phyloP scores from a whole-genome alignment of 2,329 filamentous ascomycete species.

The Epichloe sylvatica region DNA sequence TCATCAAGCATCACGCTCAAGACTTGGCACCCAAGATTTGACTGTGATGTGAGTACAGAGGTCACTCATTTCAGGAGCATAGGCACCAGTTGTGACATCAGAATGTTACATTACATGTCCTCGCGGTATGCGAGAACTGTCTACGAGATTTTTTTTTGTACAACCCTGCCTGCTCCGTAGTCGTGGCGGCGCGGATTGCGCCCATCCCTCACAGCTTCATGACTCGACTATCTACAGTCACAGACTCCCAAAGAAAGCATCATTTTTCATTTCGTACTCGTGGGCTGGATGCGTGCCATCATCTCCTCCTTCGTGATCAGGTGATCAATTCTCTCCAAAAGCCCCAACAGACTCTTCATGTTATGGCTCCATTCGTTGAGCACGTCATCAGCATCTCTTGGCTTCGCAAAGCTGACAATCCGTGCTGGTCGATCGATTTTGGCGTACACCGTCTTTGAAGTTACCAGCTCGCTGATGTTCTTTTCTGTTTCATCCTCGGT shows the following conservation, averaged over 20 bases:
- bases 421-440: constrained; percentile 91
- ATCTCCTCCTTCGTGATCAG: constrained; percentile 99
- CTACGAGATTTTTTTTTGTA: constrained; percentile 17
- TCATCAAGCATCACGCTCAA: constrained; percentile 38
- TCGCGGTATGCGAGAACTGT: constrained; percentile 16
- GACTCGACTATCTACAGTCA: not conserved
- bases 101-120: constrained; percentile 16
- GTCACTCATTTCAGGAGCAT: not conserved
- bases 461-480: constrained; percentile 95
- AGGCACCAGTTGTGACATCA: not conserved
- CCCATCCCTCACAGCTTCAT: not conserved
- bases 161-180: constrained; percentile 7
- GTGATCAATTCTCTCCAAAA: constrained; percentile 87
- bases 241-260: not conserved
- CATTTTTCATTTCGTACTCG: constrained; percentile 22
- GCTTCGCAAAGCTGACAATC: constrained; percentile 88
- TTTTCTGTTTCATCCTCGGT: constrained; percentile 95
- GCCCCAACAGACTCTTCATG: constrained; percentile 82
- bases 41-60: constrained; percentile 8
- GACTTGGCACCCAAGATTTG: constrained; percentile 14
- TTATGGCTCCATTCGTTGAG: constrained; percentile 98
- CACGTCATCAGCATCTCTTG: constrained; percentile 85
- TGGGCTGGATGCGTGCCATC: constrained; percentile 92
- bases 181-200: not conserved
- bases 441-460: constrained; percentile 93